Base-by-base conservation (phyloP, 2,329 filamentous ascomycete species). In the Exophiala viscosa region DNA sequence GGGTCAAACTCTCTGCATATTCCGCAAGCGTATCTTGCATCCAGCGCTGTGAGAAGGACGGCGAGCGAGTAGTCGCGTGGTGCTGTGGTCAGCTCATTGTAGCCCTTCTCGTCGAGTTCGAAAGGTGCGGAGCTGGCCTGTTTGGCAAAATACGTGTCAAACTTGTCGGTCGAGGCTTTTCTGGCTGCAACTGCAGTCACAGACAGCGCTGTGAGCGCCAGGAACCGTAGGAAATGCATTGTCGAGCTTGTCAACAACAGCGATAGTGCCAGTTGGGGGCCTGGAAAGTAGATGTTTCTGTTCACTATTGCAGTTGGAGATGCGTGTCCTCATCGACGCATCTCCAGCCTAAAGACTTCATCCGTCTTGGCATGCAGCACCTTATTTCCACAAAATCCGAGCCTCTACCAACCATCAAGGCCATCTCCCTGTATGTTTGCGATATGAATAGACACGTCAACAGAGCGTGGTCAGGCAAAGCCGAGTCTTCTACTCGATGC, bases 1-100 rank as follows among this genome's bases (percentile, higher is more conserved):
- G 91, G 87, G 69, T 96, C 88, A 70, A 99, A 96, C 48, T 95
- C 89, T 47, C 84, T 81, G 71, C 93, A 99, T 44, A 97, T 77
- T 60, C 84, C 77, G 69, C 93, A 99, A 55, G 87, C 88, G 67
- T 88, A 96, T 53, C 89, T 83, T 31, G 84, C 66, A 61, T 96
- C 91, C 65, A 91, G 73, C 34, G 93, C 93, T 1, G 93, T 99
- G 60, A 99, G 76, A 11, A 99, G 81, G 2, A 99, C 81, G 2
- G 85, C 86, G 23, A 87, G 80, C 35, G 84, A 84, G 70, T 96
- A 95, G 72, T 99, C 88, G 61, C 93, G 84, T 10, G 91, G 90
- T 1, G 81, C 73, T 13, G 82, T 74, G 2, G 88, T 95, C 61
- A 97, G 74, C 60, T 87, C 81, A 62, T 81, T 79, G 77, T 93